Base-by-base conservation (phyloP, 768 basidiomycete species). In the Leccinum barrowsii region DNA sequence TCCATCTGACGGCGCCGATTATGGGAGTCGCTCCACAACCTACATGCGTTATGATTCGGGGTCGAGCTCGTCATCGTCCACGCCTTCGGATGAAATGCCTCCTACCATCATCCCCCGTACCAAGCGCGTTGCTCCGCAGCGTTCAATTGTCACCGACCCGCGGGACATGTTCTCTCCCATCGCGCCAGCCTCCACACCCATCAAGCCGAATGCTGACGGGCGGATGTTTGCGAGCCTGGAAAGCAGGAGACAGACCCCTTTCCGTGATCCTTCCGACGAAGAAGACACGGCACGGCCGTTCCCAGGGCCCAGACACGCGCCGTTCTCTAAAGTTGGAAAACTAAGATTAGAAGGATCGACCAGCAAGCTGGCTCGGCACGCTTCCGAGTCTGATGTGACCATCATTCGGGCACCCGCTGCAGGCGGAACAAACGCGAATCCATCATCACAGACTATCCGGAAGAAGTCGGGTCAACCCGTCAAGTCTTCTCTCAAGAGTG, bases 401-500 rank as follows among this genome's bases (percentile, higher is more conserved):
- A 10, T 44, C 7, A 50, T 58, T 34, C 59, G 47, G 46, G 32
- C 55, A 34, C 37, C 53, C 19, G 44, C 15, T 26, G 7, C 37
- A 17, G 22, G 49, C 19, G 11, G 57, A 8, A 44, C 46, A 15
- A 52, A 15, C 28, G 52, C 32, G 22, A 54, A 63, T 32, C 59
- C 55, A 22, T 21, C 51, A 1, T 32, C 59, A 69, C 81, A 19
- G 75, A 78, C 53, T 76, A 77, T 92, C 34, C 85, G 94, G 59
- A 98, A 98, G 74, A 98, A 97, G 75, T 92, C 92, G 13, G 95
- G 96, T 37, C 91, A 97, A 74, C 85, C 91, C 5, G 85, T 98
- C 67, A 94, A 93, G 73, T 86, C 93, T 3, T 93, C 94, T 2
- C 81, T 98, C 63, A 98, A 97, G 76, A 77, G 83, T 12, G 79